Conservation (phyloP, 164 flowering plant genomes). For the Umbilicus rupestris region DNA sequence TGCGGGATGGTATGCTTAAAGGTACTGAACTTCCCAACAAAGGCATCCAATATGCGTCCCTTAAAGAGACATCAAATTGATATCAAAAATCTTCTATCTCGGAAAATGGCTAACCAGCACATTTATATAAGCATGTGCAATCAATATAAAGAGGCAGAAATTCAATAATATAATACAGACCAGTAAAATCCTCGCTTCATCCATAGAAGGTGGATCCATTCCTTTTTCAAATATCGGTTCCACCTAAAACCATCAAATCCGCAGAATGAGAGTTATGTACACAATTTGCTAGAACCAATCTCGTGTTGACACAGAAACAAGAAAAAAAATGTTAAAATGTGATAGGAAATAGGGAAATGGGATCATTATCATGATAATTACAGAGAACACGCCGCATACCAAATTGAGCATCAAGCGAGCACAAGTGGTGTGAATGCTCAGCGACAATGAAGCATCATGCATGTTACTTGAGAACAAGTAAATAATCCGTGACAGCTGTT, state of each 20-base stretch:
- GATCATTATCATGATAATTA: not conserved
- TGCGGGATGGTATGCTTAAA: constrained; percentile 95
- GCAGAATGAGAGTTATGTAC: not conserved
- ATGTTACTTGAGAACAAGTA: constrained; percentile 96
- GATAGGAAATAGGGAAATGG: not conserved
- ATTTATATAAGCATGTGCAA: not conserved
- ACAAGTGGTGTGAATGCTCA: constrained; percentile 95
- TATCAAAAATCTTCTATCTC: not conserved
- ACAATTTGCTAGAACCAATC: not conserved
- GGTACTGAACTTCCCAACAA: constrained; percentile 95
- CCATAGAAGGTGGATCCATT: constrained; percentile 73
- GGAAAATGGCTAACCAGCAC: not conserved
- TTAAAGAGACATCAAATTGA: constrained; percentile 16
- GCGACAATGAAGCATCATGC: constrained; percentile 96
- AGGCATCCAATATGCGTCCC: constrained; percentile 97
- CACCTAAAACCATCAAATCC: constrained; percentile 37
- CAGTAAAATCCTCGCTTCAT: constrained; percentile 81
- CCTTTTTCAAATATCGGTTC: constrained; percentile 98
- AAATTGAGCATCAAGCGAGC: constrained; percentile 97
- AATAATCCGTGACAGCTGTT: constrained; percentile 93
- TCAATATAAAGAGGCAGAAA: not conserved
- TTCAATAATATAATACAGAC: constrained; percentile 26
- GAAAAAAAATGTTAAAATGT: not conserved
- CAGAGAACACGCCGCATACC: constrained; percentile 28
- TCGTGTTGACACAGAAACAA: not conserved